Percentiles rank a stretch among this genome's conserved stretches.
Evolutionary conservation across 768 basidiomycete genomes (phyloP).

Genomic region (Phlegmacium glaucopus): DNA sequence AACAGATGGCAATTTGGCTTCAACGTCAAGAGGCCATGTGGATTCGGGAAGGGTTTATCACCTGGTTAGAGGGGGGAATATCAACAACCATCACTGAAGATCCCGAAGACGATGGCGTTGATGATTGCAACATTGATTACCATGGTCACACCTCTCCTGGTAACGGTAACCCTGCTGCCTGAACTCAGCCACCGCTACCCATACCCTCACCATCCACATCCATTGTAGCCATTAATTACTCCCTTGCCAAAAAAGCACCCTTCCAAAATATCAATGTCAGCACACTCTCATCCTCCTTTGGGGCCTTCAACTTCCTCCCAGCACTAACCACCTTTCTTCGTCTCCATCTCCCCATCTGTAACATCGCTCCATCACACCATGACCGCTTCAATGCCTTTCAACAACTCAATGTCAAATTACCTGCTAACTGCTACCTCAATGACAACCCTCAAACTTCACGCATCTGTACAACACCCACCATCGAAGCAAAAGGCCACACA

Average conservation of each 20-base stretch:
- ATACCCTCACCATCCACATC: too few species aligned
- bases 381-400: background rate
- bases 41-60: background rate
- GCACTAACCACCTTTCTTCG: background rate
- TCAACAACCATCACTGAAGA: background rate
- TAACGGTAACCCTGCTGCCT: background rate
- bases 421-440: background rate
- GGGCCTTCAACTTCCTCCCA: background rate
- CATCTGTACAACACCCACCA: background rate
- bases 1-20: constrained; percentile 40
- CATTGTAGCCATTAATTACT: background rate
- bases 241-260: background rate
- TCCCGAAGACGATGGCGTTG: background rate
- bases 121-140: background rate
- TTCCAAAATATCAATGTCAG: background rate
- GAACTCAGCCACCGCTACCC: too few species aligned
- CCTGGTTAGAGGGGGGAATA: too few species aligned
- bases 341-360: background rate
- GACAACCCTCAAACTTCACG: background rate
- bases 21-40: constrained; percentile 29
- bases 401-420: background rate
- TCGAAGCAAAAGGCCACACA: too few species aligned
- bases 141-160: background rate
- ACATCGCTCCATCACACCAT: background rate
- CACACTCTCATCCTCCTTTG: background rate